Evolutionary conservation across 2,329 filamentous ascomycete genomes (phyloP).

Genomic region (Alternaria burnsii): DNA sequence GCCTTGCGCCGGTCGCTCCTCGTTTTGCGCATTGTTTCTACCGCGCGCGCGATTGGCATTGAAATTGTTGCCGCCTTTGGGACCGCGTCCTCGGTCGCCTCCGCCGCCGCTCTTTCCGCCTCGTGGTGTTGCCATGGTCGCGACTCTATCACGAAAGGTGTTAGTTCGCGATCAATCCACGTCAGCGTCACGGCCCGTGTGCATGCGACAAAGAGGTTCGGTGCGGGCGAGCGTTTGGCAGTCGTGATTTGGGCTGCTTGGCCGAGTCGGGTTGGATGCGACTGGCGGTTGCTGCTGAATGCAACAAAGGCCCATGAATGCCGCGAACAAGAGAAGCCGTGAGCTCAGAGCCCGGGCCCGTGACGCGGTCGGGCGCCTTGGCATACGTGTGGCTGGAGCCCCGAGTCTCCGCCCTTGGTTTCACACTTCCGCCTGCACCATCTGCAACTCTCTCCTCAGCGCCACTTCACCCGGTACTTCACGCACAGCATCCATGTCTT

Average conservation of each 20-base stretch:
- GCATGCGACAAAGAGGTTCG: constrained; percentile 3
- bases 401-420: constrained; percentile 1
- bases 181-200: constrained; percentile 2
- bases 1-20: constrained; percentile 21
- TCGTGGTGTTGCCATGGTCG: constrained; percentile 42
- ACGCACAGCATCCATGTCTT: background rate
- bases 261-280: constrained; percentile 30
- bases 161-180: constrained; percentile 20
- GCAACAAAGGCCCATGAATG: constrained; percentile 29
- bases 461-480: background rate
- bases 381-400: constrained; percentile 12
- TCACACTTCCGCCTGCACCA: background rate
- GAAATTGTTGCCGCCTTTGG: constrained; percentile 16
- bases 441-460: background rate
- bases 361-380: constrained; percentile 23
- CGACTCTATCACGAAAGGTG: constrained; percentile 20
- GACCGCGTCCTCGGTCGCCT: constrained; percentile 26
- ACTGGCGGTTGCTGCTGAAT: constrained; percentile 29
- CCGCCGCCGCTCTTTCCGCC: constrained; percentile 30
- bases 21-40: constrained; percentile 22
- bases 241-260: constrained; percentile 11
- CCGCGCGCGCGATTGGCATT: constrained; percentile 24
- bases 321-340: constrained; percentile 26
- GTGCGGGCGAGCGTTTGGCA: background rate
- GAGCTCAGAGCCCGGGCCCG: constrained; percentile 14